Base-by-base conservation (phyloP, 1,284 basidiomycete genomes). In the Apiotrichum domesticum region DNA sequence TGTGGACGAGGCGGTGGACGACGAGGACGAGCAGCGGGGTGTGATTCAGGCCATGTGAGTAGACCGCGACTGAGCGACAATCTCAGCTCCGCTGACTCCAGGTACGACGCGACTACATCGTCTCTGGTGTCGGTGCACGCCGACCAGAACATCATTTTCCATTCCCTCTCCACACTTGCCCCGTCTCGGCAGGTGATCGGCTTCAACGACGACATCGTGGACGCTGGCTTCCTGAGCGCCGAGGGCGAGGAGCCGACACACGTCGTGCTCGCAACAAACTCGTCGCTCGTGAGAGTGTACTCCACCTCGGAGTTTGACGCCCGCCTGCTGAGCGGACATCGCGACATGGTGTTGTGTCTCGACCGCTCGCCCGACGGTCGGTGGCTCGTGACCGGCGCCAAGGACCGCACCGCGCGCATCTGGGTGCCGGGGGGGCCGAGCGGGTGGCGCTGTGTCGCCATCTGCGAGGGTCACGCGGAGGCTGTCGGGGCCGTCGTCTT, bases 121-220 rank as follows among this genome's bases (percentile, higher is more conserved):
- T 82, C 83, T 2, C 76, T 96, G n/a, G 80, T 94, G 21, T 89
- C 91, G n/a, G 80, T 95, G 7, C 93, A 97, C 71, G 92, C 90
- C 34, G 95, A 98, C 74, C 95, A 98, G 78, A 98, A 97, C 67
- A 90, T 99, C 64, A 83, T 94, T 48, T 90, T 92, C 75, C 85
- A 91, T 74, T 89, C 87, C 2, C 77, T 93, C 7, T 74, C 80
- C 6, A 82, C 83, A 0, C 81, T 82, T 46, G 77, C 80, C 9
- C 75, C 88, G 35, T 79, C 82, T n/a, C 85, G 86, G n/a, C 94
- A 97, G 67, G 78, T 98, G 60, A 86, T 98, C 61, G 96, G 96
- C 0, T 98, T 88, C 82, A 98, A 98, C 75, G 96, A 98, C 75
- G 94, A 98, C 75, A 93, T 98, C 65, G 88, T 98, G 51, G 95